Conservation (phyloP, 2,329 filamentous ascomycete genomes). For the Penicillium vulpinum region DNA sequence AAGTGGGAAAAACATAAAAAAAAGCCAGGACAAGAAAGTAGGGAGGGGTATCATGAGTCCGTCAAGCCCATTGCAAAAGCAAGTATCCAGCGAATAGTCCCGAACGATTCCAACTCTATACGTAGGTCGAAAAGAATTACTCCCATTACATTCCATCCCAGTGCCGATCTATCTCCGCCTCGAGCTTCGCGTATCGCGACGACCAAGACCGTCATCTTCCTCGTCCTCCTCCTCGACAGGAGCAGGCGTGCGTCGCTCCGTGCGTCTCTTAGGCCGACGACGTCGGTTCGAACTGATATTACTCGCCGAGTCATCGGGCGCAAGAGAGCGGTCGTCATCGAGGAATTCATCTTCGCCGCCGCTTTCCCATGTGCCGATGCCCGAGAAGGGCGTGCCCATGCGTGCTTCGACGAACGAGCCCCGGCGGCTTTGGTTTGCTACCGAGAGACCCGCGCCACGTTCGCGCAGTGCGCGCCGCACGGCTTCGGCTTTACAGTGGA, state of each 20-base stretch:
- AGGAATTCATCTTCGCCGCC: conserved; percentile 48
- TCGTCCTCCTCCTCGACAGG: conserved; percentile 52
- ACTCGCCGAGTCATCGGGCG: conserved; percentile 52
- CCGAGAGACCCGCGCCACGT: conserved; percentile 72
- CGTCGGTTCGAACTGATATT: conserved; percentile 50
- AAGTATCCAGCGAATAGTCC: neutral
- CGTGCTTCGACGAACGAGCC: conserved; percentile 45
- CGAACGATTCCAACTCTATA: neutral
- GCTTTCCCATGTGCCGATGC: conserved; percentile 38
- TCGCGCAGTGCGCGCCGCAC: conserved; percentile 78
- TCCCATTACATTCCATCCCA: neutral
- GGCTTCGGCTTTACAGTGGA: conserved; percentile 81
- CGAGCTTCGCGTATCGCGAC: conserved; percentile 29
- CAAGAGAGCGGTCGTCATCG: conserved; percentile 47
- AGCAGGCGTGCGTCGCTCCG: conserved; percentile 51
- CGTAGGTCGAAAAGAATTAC: neutral
- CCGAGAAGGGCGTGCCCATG: conserved; percentile 42
- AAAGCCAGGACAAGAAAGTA: neutral
- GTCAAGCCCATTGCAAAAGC: conserved; percentile 4
- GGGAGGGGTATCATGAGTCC: conserved; percentile 8
- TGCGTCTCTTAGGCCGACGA: conserved; percentile 48
- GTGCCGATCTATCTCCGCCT: conserved; percentile 22
- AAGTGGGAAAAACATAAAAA: neutral
- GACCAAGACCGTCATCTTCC: conserved; percentile 31
- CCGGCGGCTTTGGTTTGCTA: conserved; percentile 48